These are phyloP conservation scores for Sabuloglossum arenarium DNA, from an alignment of 495 filamentous ascomycete species.

Conservation along the genomic window DNA sequence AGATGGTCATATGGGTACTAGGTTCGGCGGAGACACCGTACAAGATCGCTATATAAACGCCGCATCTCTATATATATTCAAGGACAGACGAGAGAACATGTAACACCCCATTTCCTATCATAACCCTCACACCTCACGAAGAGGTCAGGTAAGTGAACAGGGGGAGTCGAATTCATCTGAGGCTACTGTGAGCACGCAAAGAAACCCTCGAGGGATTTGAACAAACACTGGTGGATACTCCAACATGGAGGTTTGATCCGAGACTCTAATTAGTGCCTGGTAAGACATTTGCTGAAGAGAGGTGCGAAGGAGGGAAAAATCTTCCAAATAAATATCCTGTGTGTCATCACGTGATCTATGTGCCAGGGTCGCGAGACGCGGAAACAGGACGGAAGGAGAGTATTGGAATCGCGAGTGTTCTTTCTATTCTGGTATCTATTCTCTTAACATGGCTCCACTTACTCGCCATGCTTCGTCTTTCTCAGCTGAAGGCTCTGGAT, in stretches of 20 bases:
- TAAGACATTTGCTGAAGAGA: conserved; percentile 60
- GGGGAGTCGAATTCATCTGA: conserved; percentile 58
- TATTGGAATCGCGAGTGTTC: neutral
- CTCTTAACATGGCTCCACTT: conserved; percentile 2
- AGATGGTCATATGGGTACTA: too few species aligned
- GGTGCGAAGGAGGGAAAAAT: conserved; percentile 17
- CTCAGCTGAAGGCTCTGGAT: neutral
- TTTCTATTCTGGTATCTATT: neutral
- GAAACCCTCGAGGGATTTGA: conserved; percentile 67
- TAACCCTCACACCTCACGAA: conserved; percentile 28
- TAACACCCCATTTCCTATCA: conserved; percentile 21
- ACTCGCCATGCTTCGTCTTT: neutral
- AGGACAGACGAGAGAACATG: conserved; percentile 3
- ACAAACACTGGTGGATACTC: conserved; percentile 63
- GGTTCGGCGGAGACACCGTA: too few species aligned
- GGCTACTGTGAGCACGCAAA: conserved; percentile 97
- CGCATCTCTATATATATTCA: too few species aligned
- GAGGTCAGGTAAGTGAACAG: conserved; percentile 40
- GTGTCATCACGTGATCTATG: neutral
- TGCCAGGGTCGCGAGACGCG: neutral
- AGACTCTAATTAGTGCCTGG: conserved; percentile 99
- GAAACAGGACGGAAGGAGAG: neutral
- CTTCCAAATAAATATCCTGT: neutral
- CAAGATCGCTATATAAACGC: too few species aligned
- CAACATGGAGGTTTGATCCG: conserved; percentile 48